phyloP scores from a whole-genome alignment of 164 flowering plant genomes.

The Umbilicus rupestris region DNA sequence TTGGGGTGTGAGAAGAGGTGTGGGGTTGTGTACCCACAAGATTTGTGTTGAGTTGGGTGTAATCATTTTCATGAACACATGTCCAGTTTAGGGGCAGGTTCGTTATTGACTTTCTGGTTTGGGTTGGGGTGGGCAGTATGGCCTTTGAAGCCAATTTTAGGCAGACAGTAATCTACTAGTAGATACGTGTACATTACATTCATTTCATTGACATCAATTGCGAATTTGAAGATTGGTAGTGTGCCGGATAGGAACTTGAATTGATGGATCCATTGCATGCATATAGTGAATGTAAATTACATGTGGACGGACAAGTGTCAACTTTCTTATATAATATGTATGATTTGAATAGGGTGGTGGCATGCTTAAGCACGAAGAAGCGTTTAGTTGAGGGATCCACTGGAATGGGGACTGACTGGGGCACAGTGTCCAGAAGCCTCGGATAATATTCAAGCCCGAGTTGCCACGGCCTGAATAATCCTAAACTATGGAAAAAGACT shows the following conservation, averaged over 20 bases:
- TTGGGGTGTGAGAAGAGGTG: conserved; percentile 2
- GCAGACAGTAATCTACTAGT: not conserved
- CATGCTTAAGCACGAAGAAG: not conserved
- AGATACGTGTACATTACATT: not conserved
- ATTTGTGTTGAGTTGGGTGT: not conserved
- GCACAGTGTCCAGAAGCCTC: no score
- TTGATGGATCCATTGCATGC: not conserved
- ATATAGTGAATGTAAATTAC: not conserved
- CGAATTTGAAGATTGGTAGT: no score
- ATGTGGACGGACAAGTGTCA: no score
- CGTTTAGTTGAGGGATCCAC: not conserved
- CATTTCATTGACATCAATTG: no score
- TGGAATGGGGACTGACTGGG: no score
- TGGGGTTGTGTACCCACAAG: conserved; percentile 1
- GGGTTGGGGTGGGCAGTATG: not conserved
- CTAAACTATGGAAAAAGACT: no score
- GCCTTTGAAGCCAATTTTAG: not conserved
- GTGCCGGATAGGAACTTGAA: no score
- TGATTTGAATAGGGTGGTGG: no score
- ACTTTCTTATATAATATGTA: no score
- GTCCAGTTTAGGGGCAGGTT: not conserved
- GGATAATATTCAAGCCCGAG: no score
- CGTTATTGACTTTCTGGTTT: not conserved
- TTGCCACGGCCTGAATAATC: no score
- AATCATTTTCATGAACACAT: not conserved